Evolutionary conservation across 345 rosid species (phyloP), one percentile per base, ranked within the genome.

Genomic region (Populus tremula): DNA sequence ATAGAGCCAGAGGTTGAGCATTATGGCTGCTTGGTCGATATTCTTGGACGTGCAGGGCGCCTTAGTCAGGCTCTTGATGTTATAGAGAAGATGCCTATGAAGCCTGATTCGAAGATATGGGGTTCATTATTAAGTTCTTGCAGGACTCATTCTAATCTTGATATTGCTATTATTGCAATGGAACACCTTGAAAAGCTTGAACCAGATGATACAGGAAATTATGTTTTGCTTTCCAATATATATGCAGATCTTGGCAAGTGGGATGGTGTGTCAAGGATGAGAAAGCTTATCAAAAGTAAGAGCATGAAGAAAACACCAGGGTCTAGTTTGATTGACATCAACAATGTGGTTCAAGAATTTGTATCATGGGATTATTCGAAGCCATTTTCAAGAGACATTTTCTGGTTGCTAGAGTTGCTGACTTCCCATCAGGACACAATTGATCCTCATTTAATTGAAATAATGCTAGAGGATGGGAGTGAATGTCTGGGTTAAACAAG

Each of bases 181-280:
- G 81, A 86, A 75, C 86, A 84, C 50, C 87, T 87, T 36, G 75
- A 78, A 18, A 81, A 80, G 83, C 84, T 91, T 36, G 96, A 90
- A 80, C 89, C 92, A 1, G 87, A 79, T n/a, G 91, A 82, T 49
- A 63, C 87, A 66, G 90, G 95, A 16, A 87, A 91, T 69, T 86
- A 81, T 39, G 88, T 89, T 17, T 64, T 89, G 87, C 89, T 89
- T 38, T 82, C 86, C 5, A 91, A 91, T 56, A 87, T 89, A n/a
- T 89, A 84, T 75, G 92, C 92, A 5, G 88, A 85, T 70, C 70
- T 85, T 27, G 91, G 92, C 50, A 84, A 80, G 70, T 82, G 88
- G 85, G 87, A 89, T 1, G 90, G 80, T 6, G 91, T 87, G 29
- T 85, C 87, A 2, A 80, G 81, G 20, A 13, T 86, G 84, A 82